A percentile compares a stretch with the other conserved stretches of the same genome.
Conservation (phyloP, 129 eudicot species). For the Escallonia rubra region DNA sequence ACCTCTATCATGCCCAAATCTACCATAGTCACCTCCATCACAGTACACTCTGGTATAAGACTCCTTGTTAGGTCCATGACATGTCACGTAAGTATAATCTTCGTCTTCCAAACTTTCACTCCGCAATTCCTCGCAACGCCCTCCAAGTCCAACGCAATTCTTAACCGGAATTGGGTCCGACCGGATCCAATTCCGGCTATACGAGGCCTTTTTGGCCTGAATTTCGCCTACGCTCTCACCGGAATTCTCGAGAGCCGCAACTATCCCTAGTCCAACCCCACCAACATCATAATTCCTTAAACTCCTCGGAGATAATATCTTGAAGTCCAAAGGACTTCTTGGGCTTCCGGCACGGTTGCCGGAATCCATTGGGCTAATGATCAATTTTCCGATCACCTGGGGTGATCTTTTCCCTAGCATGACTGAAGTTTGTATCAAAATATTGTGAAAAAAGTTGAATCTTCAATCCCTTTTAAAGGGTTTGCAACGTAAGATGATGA, state of each 20-base stretch:
- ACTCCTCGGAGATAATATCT: constrained; percentile 49
- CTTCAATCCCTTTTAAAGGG: background rate
- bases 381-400: constrained; percentile 45
- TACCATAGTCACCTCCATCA: constrained; percentile 12
- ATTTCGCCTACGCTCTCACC: constrained; percentile 6
- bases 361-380: constrained; percentile 23
- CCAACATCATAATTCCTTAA: constrained; percentile 38
- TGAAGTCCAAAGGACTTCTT: constrained; percentile 40
- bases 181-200: constrained; percentile 22
- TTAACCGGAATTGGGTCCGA: constrained; percentile 47
- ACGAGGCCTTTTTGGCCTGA: constrained; percentile 25
- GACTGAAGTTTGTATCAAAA: background rate
- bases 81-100: constrained; percentile 55
- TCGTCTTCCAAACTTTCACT: constrained; percentile 36
- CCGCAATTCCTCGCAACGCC: constrained; percentile 2
- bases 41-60: constrained; percentile 43
- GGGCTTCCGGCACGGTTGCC: constrained; percentile 28
- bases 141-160: background rate
- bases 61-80: constrained; percentile 36
- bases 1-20: constrained; percentile 9
- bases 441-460: background rate
- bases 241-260: constrained; percentile 63
- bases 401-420: constrained; percentile 47
- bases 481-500: constrained; percentile 2
- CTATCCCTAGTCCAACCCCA: constrained; percentile 72